These are phyloP conservation scores for Hymenoscyphus linearis DNA, from an alignment of 2,329 filamentous ascomycete species.

Conservation along the genomic window DNA sequence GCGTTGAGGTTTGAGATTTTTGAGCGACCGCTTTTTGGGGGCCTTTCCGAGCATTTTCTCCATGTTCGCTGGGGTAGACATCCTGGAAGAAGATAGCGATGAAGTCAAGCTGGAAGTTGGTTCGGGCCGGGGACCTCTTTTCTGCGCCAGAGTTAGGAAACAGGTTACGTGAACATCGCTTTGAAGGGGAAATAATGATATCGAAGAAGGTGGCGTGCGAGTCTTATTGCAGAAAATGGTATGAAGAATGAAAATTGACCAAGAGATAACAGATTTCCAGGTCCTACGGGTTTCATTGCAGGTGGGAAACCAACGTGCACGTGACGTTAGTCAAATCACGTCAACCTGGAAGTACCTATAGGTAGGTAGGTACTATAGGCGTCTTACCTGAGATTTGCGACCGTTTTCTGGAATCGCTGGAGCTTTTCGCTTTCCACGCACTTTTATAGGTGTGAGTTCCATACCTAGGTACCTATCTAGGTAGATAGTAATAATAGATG, in stretches of 20 bases:
- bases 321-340: no score
- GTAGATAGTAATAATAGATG: not conserved
- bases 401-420: not conserved
- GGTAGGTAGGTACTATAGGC: no score
- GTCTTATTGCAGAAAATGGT: no score
- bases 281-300: no score
- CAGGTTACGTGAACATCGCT: no score
- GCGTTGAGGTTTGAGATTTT: constrained; percentile 26
- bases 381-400: not conserved
- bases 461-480: no score
- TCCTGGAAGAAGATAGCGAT: not conserved
- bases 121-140: not conserved
- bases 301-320: no score
- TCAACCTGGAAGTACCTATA: no score
- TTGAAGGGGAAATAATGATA: no score
- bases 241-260: no score
- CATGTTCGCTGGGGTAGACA: not conserved
- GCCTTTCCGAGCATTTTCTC: not conserved
- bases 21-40: constrained; percentile 17
- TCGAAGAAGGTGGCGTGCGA: no score
- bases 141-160: not conserved
- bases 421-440: constrained; percentile 27
- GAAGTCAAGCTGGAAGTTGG: constrained; percentile 16
- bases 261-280: no score
- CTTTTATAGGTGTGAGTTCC: constrained; percentile 29